Evolutionary conservation across 1,139 yeast species (phyloP).

Genomic region (Suhomyces taliae): DNA sequence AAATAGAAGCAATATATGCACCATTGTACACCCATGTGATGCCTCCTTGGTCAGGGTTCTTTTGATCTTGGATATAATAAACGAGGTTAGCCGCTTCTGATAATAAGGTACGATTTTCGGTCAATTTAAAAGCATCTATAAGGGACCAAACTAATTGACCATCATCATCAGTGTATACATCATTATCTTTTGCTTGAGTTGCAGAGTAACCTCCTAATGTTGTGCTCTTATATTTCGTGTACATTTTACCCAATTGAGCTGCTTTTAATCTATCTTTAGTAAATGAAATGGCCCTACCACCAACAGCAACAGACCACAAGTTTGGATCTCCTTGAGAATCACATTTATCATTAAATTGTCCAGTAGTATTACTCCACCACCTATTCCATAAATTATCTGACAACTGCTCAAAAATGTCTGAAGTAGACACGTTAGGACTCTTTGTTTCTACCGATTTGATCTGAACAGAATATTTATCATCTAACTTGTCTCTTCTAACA

Average conservation of each 20-base stretch:
- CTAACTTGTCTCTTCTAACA: background rate
- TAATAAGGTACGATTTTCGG: slow-evolving; percentile 16
- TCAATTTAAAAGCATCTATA: slow-evolving; percentile 23
- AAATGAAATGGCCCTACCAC: slow-evolving; percentile 12
- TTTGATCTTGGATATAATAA: slow-evolving; percentile 19
- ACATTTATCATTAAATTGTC: slow-evolving; percentile 9
- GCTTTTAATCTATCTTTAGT: slow-evolving; percentile 5
- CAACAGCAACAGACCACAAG: slow-evolving; percentile 16
- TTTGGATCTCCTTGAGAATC: slow-evolving; percentile 4
- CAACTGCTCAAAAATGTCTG: slow-evolving; percentile 3
- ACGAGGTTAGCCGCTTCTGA: slow-evolving; percentile 19
- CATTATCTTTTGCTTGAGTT: slow-evolving; percentile 27
- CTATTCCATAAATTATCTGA: slow-evolving; percentile 7
- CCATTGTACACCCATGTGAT: slow-evolving; percentile 30
- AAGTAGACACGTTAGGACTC: slow-evolving; percentile 13
- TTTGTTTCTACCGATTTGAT: slow-evolving; percentile 20
- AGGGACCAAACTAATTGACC: slow-evolving; percentile 37
- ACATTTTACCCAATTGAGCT: slow-evolving; percentile 2
- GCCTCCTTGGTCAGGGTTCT: slow-evolving; percentile 27
- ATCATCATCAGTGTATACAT: slow-evolving; percentile 38
- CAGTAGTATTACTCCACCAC: slow-evolving; percentile 9
- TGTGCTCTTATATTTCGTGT: slow-evolving; percentile 12
- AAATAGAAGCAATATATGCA: slow-evolving; percentile 35
- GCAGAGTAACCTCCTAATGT: slow-evolving; percentile 31
- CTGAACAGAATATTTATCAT: slow-evolving; percentile 14